Conservation (phyloP, 1,284 basidiomycete genomes). For the Cutaneotrichosporon cyanovorans region DNA sequence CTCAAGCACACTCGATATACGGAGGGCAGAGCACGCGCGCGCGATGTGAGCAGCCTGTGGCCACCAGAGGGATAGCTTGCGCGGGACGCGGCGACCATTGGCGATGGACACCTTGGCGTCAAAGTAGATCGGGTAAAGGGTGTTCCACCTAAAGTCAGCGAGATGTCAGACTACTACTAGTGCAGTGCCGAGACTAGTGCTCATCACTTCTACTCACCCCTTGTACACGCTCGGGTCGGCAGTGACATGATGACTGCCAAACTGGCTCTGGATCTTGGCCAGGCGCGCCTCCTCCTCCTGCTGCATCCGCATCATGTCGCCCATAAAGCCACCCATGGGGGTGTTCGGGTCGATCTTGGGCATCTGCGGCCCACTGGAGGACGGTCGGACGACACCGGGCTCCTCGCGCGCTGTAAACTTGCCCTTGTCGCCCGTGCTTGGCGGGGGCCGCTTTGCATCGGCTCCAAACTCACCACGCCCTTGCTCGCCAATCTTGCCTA, state of each 20-base stretch:
- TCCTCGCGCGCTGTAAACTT: constrained; percentile 30
- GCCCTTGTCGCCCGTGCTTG: constrained; percentile 21
- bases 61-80: constrained; percentile 82
- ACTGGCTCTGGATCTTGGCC: constrained; percentile 38
- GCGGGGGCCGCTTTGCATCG: constrained; percentile 25
- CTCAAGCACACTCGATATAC: constrained; percentile 75
- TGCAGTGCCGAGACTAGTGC: not conserved
- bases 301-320: constrained; percentile 46
- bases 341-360: constrained; percentile 35
- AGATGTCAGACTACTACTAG: no score
- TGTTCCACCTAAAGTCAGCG: constrained; percentile 64
- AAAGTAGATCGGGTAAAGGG: constrained; percentile 92
- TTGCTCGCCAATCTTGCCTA: constrained; percentile 47
- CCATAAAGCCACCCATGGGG: constrained; percentile 47
- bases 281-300: constrained; percentile 42
- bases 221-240: constrained; percentile 41
- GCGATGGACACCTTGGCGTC: constrained; percentile 86
- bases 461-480: constrained; percentile 44
- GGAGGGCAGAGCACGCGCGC: constrained; percentile 67
- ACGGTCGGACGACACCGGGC: constrained; percentile 21
- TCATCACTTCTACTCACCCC: constrained; percentile 25
- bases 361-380: constrained; percentile 2
- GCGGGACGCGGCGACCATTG: constrained; percentile 71
- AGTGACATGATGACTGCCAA: constrained; percentile 31
- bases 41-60: constrained; percentile 87